Evolutionary conservation across 139 green algal genomes (phyloP).

Genomic region (Closterium sp.): DNA sequence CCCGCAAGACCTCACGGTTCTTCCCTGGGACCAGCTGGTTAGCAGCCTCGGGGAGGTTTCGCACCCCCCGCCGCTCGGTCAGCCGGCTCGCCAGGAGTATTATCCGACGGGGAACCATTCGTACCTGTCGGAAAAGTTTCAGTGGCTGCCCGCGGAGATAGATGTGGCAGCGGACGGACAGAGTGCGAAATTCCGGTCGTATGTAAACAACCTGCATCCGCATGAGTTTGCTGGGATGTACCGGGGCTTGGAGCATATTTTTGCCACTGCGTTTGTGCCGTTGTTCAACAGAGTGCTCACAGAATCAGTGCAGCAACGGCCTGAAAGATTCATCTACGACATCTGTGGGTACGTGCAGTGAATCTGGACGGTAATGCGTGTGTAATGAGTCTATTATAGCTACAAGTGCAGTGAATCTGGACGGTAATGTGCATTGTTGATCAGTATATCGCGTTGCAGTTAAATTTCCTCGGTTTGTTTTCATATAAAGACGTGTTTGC

Average conservation of each 20-base stretch:
- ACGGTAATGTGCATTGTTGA: too few species aligned
- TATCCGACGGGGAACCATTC: neutral
- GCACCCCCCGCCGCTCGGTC: too few species aligned
- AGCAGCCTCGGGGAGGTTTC: neutral
- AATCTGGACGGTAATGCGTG: too few species aligned
- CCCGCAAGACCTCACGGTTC: neutral
- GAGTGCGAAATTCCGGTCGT: neutral
- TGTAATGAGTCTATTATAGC: too few species aligned
- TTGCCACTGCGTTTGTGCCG: neutral
- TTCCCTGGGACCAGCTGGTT: neutral
- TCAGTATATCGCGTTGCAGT: too few species aligned
- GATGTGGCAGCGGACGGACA: neutral
- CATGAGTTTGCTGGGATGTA: neutral
- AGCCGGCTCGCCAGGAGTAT: neutral
- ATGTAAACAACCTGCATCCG: neutral
- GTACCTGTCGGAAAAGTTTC: neutral
- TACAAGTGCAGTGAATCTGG: too few species aligned
- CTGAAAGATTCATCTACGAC: neutral
- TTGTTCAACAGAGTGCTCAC: neutral
- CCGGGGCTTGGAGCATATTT: neutral
- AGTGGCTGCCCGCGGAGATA: neutral
- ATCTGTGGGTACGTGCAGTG: neutral
- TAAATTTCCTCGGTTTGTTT: too few species aligned
- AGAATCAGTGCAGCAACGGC: neutral
- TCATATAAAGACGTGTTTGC: too few species aligned